Evolutionary conservation across 768 basidiomycete species (phyloP).

Genomic region (Tylopilus intermedius): DNA sequence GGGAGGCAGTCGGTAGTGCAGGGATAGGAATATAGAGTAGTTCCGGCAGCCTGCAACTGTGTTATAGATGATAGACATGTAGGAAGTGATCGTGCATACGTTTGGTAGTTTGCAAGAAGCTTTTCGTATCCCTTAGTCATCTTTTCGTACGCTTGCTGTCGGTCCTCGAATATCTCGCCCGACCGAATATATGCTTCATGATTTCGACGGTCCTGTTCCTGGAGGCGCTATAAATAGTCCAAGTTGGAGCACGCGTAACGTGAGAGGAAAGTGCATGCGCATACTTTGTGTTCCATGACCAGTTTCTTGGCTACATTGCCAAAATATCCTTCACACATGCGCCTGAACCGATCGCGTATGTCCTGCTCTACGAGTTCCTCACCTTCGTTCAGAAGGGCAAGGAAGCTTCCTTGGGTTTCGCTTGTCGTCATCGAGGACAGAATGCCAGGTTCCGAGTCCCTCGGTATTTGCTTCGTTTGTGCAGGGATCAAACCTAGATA

Average conservation of each 20-base stretch:
- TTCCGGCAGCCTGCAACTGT: slow-evolving; percentile 69
- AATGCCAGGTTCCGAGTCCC: slow-evolving; percentile 51
- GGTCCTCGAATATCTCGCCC: slow-evolving; percentile 98
- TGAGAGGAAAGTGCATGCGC: slow-evolving; percentile 13
- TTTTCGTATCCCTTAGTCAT: slow-evolving; percentile 97
- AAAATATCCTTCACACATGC: slow-evolving; percentile 92
- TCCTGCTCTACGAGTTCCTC: slow-evolving; percentile 83
- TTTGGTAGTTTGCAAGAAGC: slow-evolving; percentile 80
- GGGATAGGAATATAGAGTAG: slow-evolving; percentile 82
- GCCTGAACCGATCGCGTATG: slow-evolving; percentile 81
- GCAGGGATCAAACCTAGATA: slow-evolving; percentile 75
- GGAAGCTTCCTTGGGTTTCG: slow-evolving; percentile 36
- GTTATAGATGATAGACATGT: slow-evolving; percentile 8
- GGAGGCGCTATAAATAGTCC: slow-evolving; percentile 59
- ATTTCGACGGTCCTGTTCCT: slow-evolving; percentile 94
- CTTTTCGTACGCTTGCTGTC: slow-evolving; percentile 97
- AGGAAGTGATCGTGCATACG: slow-evolving; percentile 42
- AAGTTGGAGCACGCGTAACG: background rate
- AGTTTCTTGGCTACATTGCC: slow-evolving; percentile 89
- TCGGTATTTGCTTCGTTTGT: slow-evolving; percentile 54
- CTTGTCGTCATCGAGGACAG: slow-evolving; percentile 39
- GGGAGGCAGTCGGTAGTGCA: slow-evolving; percentile 72
- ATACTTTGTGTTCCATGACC: slow-evolving; percentile 83
- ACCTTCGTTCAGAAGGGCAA: slow-evolving; percentile 42
- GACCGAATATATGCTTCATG: slow-evolving; percentile 99